Conservation (phyloP, 2,329 filamentous ascomycete genomes). For the Bipolaris sorokiniana region DNA sequence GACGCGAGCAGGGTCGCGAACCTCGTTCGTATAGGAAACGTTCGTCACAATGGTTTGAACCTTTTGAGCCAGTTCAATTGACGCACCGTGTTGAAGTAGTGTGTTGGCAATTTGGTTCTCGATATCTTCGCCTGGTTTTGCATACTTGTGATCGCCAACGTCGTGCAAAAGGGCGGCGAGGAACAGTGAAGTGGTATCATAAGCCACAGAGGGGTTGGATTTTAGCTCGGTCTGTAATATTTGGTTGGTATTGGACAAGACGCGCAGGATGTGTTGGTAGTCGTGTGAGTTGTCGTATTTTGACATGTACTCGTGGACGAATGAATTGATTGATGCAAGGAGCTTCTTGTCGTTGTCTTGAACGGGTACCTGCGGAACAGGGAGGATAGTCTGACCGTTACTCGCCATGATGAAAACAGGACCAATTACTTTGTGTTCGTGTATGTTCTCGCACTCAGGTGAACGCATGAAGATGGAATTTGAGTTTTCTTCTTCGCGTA, state of each 20-base stretch:
- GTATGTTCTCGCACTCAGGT: background rate
- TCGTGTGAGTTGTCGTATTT: constrained; percentile 79
- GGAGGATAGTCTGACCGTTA: constrained; percentile 2
- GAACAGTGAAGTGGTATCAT: constrained; percentile 65
- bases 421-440: background rate
- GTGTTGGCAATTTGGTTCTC: constrained; percentile 63
- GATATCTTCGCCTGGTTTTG: constrained; percentile 59
- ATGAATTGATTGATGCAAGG: constrained; percentile 39
- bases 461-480: background rate
- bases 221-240: constrained; percentile 63
- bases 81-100: constrained; percentile 64
- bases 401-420: constrained; percentile 21
- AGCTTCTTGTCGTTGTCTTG: constrained; percentile 24
- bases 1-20: constrained; percentile 67
- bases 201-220: constrained; percentile 40
- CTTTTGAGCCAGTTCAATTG: constrained; percentile 63
- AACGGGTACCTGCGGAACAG: constrained; percentile 39
- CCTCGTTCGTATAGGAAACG: constrained; percentile 80
- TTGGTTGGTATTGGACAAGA: constrained; percentile 72
- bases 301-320: constrained; percentile 48
- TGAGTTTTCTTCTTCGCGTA: constrained; percentile 26
- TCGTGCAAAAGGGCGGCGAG: constrained; percentile 75
- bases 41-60: constrained; percentile 76
- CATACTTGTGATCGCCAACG: constrained; percentile 85
- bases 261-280: constrained; percentile 81